Evolutionary conservation across 73 alveolate genomes (phyloP), one percentile per base, ranked within the genome.

Genomic region (Paramecium caudatum): DNA sequence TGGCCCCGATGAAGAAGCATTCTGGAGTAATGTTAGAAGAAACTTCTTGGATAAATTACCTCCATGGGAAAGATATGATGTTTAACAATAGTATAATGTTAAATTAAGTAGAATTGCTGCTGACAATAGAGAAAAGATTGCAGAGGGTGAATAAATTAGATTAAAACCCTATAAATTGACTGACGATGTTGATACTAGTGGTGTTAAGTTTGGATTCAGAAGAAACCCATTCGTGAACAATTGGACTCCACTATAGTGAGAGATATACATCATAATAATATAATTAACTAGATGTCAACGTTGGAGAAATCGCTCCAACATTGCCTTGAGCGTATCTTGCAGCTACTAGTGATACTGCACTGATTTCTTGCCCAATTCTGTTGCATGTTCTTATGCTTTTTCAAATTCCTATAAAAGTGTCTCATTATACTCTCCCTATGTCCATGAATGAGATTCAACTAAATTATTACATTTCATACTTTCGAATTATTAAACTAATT

Each of bases 51-150:
- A 78, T 61, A 55, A 78, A 36, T 62, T 62, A 32, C 82, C 93
- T 21, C 93, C 93, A 49, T 86, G 93, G 93, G 93, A 86, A 70
- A 62, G 87, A 63, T 46, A 86, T 10, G 70, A 86, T 36, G 93
- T 86, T 41, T 45, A 86, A 74, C 19, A 37, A 41, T 41, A 74
- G 88, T 74, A 74, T 74, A 7, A 3, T 41, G 2, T 74, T 27
- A 5, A 19, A 39, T 13, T 19, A 25, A 47, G 30, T 21, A 86
- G 84, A 37, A 86, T 86, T 30, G 63, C 80, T 19, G 87, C 63
- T 21, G 70, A 70, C 27, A 86, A 86, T 34, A 86, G 65, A 78
- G 87, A 70, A 25, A 86, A 63, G 48, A 63, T 86, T 46, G 88
- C 39, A 23, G 87, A 70, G 34, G 93, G 93, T 25, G 93, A 86